Evolutionary conservation across 192 early-diverging fungal genomes (phyloP), one percentile per base, ranked within the genome.

Genomic region (Coemansia guatemalensis): DNA sequence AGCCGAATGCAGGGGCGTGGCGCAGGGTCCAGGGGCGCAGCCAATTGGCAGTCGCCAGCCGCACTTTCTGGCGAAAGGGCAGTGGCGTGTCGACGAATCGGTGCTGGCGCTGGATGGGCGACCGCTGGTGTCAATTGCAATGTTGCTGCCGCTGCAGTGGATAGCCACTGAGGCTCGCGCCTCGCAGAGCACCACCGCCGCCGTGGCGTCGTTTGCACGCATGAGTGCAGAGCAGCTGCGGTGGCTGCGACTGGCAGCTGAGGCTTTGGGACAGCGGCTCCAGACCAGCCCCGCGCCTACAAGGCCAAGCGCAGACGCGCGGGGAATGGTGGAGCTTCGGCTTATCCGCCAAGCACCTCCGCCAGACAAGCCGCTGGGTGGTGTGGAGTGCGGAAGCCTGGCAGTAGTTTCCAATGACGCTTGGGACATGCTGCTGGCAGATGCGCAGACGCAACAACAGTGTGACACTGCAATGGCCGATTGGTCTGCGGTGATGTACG

Each of bases 391-490:
- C 2, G 18, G 20, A 22, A 12, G 18, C 2, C 51, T 68, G 8
- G 59, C 67, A 24, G 56, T 79, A 14, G 70, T 73, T 0, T n/a
- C 48, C 60, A 54, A 67, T 27, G 23, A 33, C 26, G 63, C 61
- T 25, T 79, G 76, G 76, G 60, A 64, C 57, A 24, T 48, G 24
- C 33, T 79, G 55, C 26, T 65, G 20, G 35, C 52, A 0, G 76
- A 79, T 30, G 71, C 67, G 8, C 51, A 41, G 24, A 69, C 64
- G 6, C 71, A 79, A 21, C 56, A 58, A 49, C 26, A 56, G 24
- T 57, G 67, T 4, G 48, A 27, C 2, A 22, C 12, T 1, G 71
- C 73, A 54, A 35, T 48, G 12, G 23, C 35, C 24, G 48, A 52
- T 1, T 79, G 76, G 76, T 62, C 58, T 18, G 20, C 48, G 1